A percentile compares a stretch with the other conserved stretches of the same genome.
These are phyloP conservation scores for Colletotrichum liaoningense DNA, from an alignment of 2,329 filamentous ascomycete genomes.

Conservation along the genomic window DNA sequence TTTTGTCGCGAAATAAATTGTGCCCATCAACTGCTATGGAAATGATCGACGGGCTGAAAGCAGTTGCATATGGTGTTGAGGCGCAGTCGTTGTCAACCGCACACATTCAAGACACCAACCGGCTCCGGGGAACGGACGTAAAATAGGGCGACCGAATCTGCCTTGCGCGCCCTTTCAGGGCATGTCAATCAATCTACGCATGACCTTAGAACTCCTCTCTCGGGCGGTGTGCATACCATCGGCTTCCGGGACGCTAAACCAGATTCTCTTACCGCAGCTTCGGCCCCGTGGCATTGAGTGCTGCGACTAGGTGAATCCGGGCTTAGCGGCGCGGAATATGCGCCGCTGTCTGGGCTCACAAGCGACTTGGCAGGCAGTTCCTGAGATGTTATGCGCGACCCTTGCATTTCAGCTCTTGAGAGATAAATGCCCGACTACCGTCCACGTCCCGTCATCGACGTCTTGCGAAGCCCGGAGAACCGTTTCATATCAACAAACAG, in stretches of 20 bases:
- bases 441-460: too few species aligned
- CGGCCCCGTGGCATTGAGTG: background rate
- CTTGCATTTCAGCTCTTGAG: background rate
- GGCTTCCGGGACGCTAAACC: constrained; percentile 7
- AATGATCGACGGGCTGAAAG: background rate
- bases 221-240: background rate
- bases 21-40: background rate
- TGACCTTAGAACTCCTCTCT: background rate
- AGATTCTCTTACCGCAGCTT: background rate
- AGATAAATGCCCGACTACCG: too few species aligned
- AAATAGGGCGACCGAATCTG: constrained; percentile 20
- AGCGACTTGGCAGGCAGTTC: constrained; percentile 5
- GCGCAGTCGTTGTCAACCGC: background rate
- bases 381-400: background rate
- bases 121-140: background rate
- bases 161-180: constrained; percentile 2
- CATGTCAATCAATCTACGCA: background rate
- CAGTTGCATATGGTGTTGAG: background rate
- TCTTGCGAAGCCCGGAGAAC: background rate
- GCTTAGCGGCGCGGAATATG: constrained; percentile 17
- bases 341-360: background rate
- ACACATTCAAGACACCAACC: background rate
- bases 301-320: constrained; percentile 10
- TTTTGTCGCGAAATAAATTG: too few species aligned
- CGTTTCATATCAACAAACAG: background rate